Evolutionary conservation across 2,329 filamentous ascomycete genomes (phyloP), one percentile per base, ranked within the genome.

Genomic region (Colletotrichum echinochloae): DNA sequence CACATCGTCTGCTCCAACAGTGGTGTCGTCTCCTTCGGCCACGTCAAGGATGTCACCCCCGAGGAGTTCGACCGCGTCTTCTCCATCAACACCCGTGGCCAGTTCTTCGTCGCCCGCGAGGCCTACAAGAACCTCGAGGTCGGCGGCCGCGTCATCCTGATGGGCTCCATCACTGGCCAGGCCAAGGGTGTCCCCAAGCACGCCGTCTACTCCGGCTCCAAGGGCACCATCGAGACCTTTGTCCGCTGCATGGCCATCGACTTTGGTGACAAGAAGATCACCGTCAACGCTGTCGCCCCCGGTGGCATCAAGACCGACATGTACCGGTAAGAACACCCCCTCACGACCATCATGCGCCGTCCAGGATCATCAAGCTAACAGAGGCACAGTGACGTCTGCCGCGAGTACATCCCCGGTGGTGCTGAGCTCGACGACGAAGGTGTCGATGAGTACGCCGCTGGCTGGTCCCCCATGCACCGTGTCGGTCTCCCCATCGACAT

Each of bases 191-290:
- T 94, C 23, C 90, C 90, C 71, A 88, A 90, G 77, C 92, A 94
- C 79, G 86, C 90, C 18, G 85, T 94, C 57, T 94, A 94, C 85
- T 92, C 91, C 28, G 91, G 89, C 18, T 89, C 86, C 79, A 94
- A 94, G 85, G 92, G 91, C 75, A 89, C 92, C 46, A 90, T 94
- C 71, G 92, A 94, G 81, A 91, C 91, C 14, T 93, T 94, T 80
- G 91, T 92, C 74, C 91, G 92, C 79, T 90, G 88, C 75, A 92
- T 94, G 81, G 90, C 92, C 6, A 90, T 90, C 56, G 88, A 92
- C 83, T 89, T 88, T 74, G 89, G 91, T 64, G 87, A 91, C 82
- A 86, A 89, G 76, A 88, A 88, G 66, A 90, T 91, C 78, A 91
- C 89, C 0, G 89, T 91, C 78, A 92, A 92, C 76, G 88, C 87